Base-by-base conservation (phyloP, 176 grass and related monocot genomes). In the Rhynchospora tenuis region DNA sequence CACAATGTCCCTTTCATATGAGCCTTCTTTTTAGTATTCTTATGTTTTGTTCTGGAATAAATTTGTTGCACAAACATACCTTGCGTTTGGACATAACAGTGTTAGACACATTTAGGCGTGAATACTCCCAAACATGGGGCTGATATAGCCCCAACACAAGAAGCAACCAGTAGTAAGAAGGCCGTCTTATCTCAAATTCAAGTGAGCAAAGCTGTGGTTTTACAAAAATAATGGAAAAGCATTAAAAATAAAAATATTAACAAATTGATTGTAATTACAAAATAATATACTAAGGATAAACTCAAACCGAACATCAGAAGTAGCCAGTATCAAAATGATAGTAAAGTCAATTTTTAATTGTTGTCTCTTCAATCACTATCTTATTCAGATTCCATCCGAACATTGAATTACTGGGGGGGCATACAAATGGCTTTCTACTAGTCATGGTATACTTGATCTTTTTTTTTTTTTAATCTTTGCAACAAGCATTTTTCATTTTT, bases 31-130 rank as follows among this genome's bases (percentile, higher is more conserved):
- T 38, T 38, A 38, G 33, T 4, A 38, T 45, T 43, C 4, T 26
- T 75, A 2, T 42, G 20, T 61, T 80, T 62, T 13, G 11, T 73
- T 73, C 12, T 42, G 2, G 9, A 59, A 13, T 80, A 44, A 62
- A 46, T 4, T 14, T 27, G 60, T 64, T 65, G 5, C 50, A 17
- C 29, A 57, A 11, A 80, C 6, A 8, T 80, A 98, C 96, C 93
- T 95, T 98, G 85, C 96, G 89, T 78, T 98, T 98, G 79, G 96
- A 98, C 96, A 98, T 98, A 81, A 98, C 89, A 26, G 89, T 91
- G 84, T 98, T 91, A 70, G 96, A 93, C 84, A 98, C 85, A 86
- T 95, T 98, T 57, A 98, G 83, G 79, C 96, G 92, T n/a, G 95
- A 95, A 90, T 98, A 98, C 51, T 98, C 93, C 96, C 96, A 98